phyloP scores from a whole-genome alignment of 345 rosid genomes.

The Ricinus communis region DNA sequence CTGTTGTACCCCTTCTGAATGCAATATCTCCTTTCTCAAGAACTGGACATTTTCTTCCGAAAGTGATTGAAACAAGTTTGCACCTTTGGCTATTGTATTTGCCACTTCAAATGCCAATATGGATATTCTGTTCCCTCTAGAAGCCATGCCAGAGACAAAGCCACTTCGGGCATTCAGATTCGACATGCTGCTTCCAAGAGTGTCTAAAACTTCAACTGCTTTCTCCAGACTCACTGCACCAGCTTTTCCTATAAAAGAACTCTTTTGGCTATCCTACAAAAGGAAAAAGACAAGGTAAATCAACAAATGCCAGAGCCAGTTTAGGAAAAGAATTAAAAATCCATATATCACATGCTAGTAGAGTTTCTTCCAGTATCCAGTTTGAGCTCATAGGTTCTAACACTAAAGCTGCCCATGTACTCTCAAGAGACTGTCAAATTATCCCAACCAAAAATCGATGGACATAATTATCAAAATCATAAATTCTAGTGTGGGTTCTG shows the following conservation, averaged over 20 bases:
- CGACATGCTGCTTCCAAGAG: constrained; percentile 76
- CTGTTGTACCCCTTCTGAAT: constrained; percentile 62
- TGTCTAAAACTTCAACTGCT: constrained; percentile 72
- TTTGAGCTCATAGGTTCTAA: not conserved
- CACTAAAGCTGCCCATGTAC: not conserved
- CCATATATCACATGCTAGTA: not conserved
- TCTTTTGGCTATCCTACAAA: constrained; percentile 45
- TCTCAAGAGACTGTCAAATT: not conserved
- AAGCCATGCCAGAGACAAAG: constrained; percentile 49
- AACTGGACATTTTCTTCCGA: constrained; percentile 57
- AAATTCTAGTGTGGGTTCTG: not conserved
- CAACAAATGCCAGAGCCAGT: not conserved
- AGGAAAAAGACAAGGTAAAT: not conserved
- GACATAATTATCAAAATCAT: not conserved
- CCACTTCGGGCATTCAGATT: constrained; percentile 58
- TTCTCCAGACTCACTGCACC: constrained; percentile 60
- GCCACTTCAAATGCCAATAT: constrained; percentile 93
- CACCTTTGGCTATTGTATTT: constrained; percentile 81
- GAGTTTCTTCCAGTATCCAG: not conserved
- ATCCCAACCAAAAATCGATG: not conserved
- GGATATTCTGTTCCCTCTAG: constrained; percentile 53
- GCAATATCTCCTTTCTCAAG: constrained; percentile 61
- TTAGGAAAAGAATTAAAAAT: not conserved
- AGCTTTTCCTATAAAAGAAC: constrained; percentile 62
- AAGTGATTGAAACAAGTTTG: constrained; percentile 65